phyloP scores from a whole-genome alignment of 345 rosid genomes.

The Microcos paniculata region DNA sequence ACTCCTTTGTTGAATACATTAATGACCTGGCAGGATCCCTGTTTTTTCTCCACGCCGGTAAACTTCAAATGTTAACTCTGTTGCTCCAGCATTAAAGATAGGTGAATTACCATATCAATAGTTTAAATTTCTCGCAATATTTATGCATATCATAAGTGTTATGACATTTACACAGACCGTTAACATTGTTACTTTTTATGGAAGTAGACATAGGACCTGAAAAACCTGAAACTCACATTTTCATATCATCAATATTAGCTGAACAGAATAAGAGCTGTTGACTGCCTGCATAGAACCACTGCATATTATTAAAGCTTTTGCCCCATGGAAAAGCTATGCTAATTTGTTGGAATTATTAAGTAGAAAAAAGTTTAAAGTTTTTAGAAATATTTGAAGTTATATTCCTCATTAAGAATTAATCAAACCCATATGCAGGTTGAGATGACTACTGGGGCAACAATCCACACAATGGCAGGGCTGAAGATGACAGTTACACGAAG shows the following conservation, averaged over 20 bases:
- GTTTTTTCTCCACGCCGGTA: no score
- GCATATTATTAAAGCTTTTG: neutral
- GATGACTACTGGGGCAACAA: constrained; percentile 96
- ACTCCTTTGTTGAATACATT: no score
- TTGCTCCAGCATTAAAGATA: no score
- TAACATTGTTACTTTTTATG: neutral
- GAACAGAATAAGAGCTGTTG: neutral
- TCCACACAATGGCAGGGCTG: constrained; percentile 86
- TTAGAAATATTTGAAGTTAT: neutral
- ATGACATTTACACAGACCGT: no score
- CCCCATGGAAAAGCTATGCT: neutral
- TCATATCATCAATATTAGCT: neutral
- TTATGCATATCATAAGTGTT: no score
- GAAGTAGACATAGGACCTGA: neutral
- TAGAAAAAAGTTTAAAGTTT: neutral
- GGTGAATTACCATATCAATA: no score
- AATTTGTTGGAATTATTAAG: no score
- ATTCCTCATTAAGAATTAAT: neutral
- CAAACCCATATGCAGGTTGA: constrained; percentile 49
- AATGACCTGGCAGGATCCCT: no score
- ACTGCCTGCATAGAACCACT: neutral
- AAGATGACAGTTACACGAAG: constrained; percentile 66
- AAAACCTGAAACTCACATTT: neutral
- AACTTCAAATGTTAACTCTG: no score
- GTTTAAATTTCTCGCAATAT: no score